Evolutionary conservation across 768 basidiomycete species (phyloP).

Genomic region (Xerocomellus dryophilus): DNA sequence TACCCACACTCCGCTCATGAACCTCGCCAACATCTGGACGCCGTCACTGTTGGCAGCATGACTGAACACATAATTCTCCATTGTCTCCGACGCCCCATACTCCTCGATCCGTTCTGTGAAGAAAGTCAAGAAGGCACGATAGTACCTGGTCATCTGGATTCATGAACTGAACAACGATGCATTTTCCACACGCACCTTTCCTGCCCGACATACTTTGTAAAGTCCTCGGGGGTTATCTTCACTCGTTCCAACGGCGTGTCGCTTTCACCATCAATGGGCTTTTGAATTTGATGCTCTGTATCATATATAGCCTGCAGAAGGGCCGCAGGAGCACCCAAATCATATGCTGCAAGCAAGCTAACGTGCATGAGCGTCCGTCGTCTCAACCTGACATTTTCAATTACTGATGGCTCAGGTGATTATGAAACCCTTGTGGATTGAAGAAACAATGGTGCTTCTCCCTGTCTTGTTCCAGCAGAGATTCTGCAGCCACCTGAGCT

Average conservation of each 20-base stretch:
- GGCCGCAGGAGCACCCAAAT: conserved; percentile 47
- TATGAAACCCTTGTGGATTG: conserved; percentile 45
- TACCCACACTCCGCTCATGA: conserved; percentile 37
- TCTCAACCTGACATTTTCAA: conserved; percentile 10
- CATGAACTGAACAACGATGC: conserved; percentile 33
- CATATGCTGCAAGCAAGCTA: conserved; percentile 55
- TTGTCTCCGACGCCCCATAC: conserved; percentile 36
- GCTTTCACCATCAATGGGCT: conserved; percentile 39
- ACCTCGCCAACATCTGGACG: conserved; percentile 33
- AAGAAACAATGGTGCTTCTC: conserved; percentile 52
- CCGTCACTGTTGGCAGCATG: conserved; percentile 32
- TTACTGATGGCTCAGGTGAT: conserved; percentile 61
- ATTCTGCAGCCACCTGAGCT: conserved; percentile 41
- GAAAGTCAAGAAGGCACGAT: conserved; percentile 37
- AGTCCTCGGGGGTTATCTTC: conserved; percentile 42
- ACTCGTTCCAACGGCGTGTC: conserved; percentile 14
- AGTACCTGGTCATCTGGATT: conserved; percentile 24
- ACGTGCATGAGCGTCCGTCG: background rate
- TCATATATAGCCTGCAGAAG: conserved; percentile 51
- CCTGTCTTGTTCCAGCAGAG: conserved; percentile 47
- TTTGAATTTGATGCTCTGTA: conserved; percentile 35
- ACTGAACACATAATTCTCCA: conserved; percentile 51
- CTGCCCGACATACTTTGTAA: conserved; percentile 49
- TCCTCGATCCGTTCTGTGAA: conserved; percentile 40
- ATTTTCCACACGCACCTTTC: conserved; percentile 39